Percentiles rank a stretch among this genome's conserved stretches.
phyloP scores from a whole-genome alignment of 768 basidiomycete species.

The Leccinum aurantiacum region DNA sequence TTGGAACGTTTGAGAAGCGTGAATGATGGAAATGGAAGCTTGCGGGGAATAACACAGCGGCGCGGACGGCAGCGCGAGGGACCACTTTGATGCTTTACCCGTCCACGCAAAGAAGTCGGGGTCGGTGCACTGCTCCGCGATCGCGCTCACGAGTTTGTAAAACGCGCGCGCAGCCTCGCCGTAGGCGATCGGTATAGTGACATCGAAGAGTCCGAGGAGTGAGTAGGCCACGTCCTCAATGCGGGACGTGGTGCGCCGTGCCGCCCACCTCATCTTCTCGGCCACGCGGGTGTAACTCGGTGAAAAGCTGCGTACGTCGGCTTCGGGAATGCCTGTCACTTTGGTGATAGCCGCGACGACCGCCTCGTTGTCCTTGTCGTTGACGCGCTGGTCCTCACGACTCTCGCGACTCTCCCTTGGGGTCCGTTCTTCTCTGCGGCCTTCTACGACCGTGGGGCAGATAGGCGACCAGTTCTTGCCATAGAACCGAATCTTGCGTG shows the following conservation, averaged over 20 bases:
- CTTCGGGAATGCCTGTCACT: conserved; percentile 22
- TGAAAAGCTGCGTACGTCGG: conserved; percentile 22
- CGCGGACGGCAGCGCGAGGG: conserved; percentile 24
- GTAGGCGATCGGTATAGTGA: conserved; percentile 24
- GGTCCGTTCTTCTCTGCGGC: conserved; percentile 17
- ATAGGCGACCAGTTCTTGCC: conserved; percentile 25
- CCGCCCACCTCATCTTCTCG: conserved; percentile 29
- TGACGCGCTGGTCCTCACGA: conserved; percentile 19
- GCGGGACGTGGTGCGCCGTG: conserved; percentile 22
- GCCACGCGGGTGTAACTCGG: conserved; percentile 18
- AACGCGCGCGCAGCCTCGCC: conserved; percentile 26
- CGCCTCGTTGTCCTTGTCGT: conserved; percentile 25
- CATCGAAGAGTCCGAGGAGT: conserved; percentile 25
- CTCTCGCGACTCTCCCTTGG: conserved; percentile 1
- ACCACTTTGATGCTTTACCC: conserved; percentile 26
- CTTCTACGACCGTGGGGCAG: conserved; percentile 11
- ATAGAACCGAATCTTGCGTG: conserved; percentile 26
- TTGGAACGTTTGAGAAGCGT: no score
- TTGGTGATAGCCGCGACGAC: conserved; percentile 16
- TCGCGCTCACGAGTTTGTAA: conserved; percentile 18
- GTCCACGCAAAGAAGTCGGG: conserved; percentile 25
- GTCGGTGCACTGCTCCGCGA: conserved; percentile 19
- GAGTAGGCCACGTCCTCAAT: conserved; percentile 27
- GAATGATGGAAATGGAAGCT: background rate
- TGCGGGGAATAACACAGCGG: conserved; percentile 18